Base-by-base conservation (phyloP, 441 rosid species). In the Gossypium trilobum region DNA sequence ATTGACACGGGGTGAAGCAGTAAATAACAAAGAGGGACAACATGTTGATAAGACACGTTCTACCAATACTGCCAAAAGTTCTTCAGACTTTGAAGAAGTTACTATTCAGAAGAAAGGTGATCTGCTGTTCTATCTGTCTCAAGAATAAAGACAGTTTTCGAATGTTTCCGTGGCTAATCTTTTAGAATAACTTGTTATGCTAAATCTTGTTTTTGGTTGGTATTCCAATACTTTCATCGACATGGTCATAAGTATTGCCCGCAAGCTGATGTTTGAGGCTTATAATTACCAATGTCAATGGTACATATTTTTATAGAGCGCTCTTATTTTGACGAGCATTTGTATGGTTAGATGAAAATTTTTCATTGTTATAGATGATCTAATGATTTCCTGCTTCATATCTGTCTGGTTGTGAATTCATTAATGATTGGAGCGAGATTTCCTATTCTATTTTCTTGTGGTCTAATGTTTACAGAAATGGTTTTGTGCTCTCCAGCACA, bases 91-190 rank as follows among this genome's bases (percentile, higher is more conserved):
- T 8, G 56, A 39, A 42, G 25, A 9, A 23, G 44, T 57, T 71
- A 8, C 46, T 39, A 4, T 27, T 16, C 5, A 71, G 16, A 59
- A 44, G 57, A 71, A 72, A 50, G 68, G 74, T 60, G 29, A 72
- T 42, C 55, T 42, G 14, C 44, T 71, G 27, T 29, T 59, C 29
- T 16, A 3, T 25, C 17, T 19, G 13, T 54, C 31, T 54, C 44
- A 51, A 68, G 44, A 67, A 50, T 10, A 31, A 54, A 19, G 62
- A 20, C 33, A 54, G 13, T 19, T 51, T 50, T 20, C 29, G 16
- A 50, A 27, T 51, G 11, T 50, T 29, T 19, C 19, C 16, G 46
- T 16, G 71, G 46, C 23, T 29, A 29, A 51, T 27, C 13, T 33
- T 69, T 56, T 19, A 10, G 52, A 70, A 16, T 29, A 51, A 36